Conservation (phyloP, 352 stramenopile genomes). For the Pilasporangium apinafurcum region DNA sequence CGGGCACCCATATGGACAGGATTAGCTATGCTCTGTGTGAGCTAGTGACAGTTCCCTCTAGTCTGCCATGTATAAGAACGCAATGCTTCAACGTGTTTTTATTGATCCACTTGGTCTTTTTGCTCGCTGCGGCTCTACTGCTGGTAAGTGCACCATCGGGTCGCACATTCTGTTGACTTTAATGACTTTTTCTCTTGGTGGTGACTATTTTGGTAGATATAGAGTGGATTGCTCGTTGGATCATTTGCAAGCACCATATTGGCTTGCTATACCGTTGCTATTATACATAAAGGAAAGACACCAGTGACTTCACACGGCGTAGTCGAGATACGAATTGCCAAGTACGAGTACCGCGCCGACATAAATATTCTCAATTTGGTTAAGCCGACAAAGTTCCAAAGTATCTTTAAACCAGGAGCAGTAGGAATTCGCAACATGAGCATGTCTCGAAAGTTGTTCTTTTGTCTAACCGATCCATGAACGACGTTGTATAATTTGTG, state of each 20-base stretch:
- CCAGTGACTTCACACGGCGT: conserved; percentile 10
- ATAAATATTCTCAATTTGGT: conserved; percentile 22
- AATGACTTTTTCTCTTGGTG: neutral
- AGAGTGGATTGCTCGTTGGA: conserved; percentile 28
- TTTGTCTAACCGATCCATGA: neutral
- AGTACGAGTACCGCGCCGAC: conserved; percentile 2
- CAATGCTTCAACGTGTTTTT: conserved; percentile 21
- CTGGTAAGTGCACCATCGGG: conserved; percentile 9
- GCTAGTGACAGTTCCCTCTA: conserved; percentile 16
- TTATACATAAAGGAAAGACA: conserved; percentile 23
- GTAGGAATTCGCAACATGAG: conserved; percentile 8
- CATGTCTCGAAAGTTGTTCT: no score
- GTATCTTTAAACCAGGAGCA: conserved; percentile 24
- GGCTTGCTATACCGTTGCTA: conserved; percentile 15
- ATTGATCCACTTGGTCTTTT: conserved; percentile 17
- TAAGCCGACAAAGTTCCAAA: conserved; percentile 17
- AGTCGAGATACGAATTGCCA: conserved; percentile 13
- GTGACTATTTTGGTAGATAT: conserved; percentile 16
- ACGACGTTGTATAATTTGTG: conserved; percentile 27
- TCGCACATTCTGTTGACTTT: neutral
- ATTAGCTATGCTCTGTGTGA: conserved; percentile 22
- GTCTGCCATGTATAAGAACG: conserved; percentile 7
- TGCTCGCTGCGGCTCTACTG: conserved; percentile 21
- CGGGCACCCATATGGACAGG: conserved; percentile 37
- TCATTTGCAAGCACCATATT: conserved; percentile 20